A percentile compares a stretch with the other conserved stretches of the same genome.
These are phyloP conservation scores for Xylaria nigripes DNA, from an alignment of 495 filamentous ascomycete genomes.

Conservation along the genomic window DNA sequence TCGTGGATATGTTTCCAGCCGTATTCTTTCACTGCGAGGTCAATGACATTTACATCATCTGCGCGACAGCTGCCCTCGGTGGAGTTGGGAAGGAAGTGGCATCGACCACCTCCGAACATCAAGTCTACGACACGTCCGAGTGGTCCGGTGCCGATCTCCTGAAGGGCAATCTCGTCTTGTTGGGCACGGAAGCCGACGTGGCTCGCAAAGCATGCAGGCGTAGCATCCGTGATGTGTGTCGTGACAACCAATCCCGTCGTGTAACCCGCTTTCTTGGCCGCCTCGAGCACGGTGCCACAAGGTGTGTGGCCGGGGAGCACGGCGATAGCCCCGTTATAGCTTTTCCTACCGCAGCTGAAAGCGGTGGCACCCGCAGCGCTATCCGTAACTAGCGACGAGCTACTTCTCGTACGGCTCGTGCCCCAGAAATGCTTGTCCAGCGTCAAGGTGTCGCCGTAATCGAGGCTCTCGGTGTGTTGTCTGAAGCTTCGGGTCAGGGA, in stretches of 20 bases:
- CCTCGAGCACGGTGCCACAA: conserved; percentile 91
- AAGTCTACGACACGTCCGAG: conserved; percentile 82
- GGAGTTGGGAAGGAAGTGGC: conserved; percentile 81
- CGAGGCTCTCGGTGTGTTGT: conserved; percentile 58
- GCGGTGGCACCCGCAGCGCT: conserved; percentile 93
- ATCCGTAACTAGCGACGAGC: conserved; percentile 77
- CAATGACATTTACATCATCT: conserved; percentile 62
- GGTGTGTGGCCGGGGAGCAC: conserved; percentile 75
- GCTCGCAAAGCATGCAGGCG: conserved; percentile 90
- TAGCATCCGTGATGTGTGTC: conserved; percentile 91
- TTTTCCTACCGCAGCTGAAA: conserved; percentile 86
- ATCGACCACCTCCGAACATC: conserved; percentile 85
- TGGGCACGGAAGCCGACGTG: conserved; percentile 74
- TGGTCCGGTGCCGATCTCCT: conserved; percentile 74
- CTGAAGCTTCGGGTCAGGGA: conserved; percentile 74
- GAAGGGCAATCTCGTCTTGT: conserved; percentile 84
- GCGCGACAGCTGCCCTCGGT: conserved; percentile 67
- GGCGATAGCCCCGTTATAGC: conserved; percentile 92
- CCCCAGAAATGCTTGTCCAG: conserved; percentile 85
- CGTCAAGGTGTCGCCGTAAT: conserved; percentile 60
- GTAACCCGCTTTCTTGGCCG: conserved; percentile 83
- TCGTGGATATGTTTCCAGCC: conserved; percentile 73
- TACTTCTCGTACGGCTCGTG: conserved; percentile 76
- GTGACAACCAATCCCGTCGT: conserved; percentile 93
- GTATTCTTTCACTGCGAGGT: conserved; percentile 57